Evolutionary conservation across 202 grass and related monocot species (phyloP).

Genomic region (Thinopyrum obtusiflorum): DNA sequence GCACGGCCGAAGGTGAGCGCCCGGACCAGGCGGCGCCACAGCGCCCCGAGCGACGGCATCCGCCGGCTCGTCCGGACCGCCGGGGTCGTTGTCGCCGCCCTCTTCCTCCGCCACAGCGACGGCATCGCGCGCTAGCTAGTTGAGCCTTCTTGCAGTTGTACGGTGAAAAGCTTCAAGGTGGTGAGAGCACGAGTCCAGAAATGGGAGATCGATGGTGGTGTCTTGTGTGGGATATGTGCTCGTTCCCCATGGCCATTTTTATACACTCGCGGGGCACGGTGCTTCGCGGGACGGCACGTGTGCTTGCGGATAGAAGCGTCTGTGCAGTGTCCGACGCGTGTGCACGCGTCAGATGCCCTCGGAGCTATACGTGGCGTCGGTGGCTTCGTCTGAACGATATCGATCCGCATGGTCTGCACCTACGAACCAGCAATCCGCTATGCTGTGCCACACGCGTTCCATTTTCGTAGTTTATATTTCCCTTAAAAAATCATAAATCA

Average conservation of each 20-base stretch:
- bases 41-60: conserved; percentile 22
- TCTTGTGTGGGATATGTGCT: not conserved
- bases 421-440: no score
- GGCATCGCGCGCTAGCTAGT: conserved; percentile 6
- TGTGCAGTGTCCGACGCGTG: not conserved
- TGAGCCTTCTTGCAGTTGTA: not conserved
- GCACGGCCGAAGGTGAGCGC: not conserved
- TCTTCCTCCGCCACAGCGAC: conserved; percentile 37
- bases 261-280: not conserved
- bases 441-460: no score
- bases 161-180: not conserved
- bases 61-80: not conserved
- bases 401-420: not conserved
- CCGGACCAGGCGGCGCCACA: conserved; percentile 39
- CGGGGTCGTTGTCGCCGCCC: not conserved
- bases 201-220: not conserved
- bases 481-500: no score
- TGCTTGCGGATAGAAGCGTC: not conserved
- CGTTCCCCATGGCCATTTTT: not conserved
- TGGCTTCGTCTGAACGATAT: not conserved
- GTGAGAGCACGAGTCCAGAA: not conserved
- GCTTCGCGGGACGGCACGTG: not conserved
- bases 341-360: not conserved
- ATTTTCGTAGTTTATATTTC: no score
- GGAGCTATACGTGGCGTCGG: not conserved